Evolutionary conservation across 306 rosid genomes (phyloP).

Genomic region (Calophaca sinica): DNA sequence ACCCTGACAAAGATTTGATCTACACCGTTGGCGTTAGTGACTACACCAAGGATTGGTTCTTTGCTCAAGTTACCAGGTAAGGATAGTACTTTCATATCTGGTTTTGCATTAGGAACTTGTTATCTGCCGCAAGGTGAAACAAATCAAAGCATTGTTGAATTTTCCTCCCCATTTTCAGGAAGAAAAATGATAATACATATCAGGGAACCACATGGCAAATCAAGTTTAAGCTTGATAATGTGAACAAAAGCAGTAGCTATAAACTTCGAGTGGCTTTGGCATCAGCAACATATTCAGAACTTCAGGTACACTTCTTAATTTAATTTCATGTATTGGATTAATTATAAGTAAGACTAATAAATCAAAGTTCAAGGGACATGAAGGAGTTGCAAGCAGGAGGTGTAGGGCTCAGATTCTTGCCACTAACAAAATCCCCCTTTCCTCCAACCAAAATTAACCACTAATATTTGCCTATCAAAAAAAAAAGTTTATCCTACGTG

Average conservation of each 20-base stretch:
- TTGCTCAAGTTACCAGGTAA: constrained; percentile 91
- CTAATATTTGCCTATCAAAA: too few relatives aligned
- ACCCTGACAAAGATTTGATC: constrained; percentile 71
- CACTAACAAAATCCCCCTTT: too few relatives aligned
- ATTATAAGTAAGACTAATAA: background rate
- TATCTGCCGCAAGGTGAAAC: background rate
- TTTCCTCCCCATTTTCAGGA: constrained; percentile 52
- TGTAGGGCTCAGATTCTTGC: too few relatives aligned
- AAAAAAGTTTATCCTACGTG: too few relatives aligned
- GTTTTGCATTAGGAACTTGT: background rate
- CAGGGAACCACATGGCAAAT: constrained; percentile 99
- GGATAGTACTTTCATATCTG: background rate
- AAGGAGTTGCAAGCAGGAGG: too few relatives aligned
- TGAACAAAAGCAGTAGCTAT: constrained; percentile 56
- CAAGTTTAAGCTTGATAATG: constrained; percentile 66
- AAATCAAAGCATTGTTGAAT: background rate
- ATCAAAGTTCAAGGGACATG: background rate
- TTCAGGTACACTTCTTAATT: constrained; percentile 62
- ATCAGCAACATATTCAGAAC: constrained; percentile 76
- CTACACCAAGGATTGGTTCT: constrained; percentile 86
- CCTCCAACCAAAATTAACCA: too few relatives aligned
- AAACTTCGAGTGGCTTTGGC: constrained; percentile 84
- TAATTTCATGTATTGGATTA: background rate
- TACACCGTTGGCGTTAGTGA: constrained; percentile 78
- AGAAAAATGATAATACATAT: constrained; percentile 65